phyloP scores from a whole-genome alignment of 208 protist genomes.

The Trypanosoma grayi region DNA sequence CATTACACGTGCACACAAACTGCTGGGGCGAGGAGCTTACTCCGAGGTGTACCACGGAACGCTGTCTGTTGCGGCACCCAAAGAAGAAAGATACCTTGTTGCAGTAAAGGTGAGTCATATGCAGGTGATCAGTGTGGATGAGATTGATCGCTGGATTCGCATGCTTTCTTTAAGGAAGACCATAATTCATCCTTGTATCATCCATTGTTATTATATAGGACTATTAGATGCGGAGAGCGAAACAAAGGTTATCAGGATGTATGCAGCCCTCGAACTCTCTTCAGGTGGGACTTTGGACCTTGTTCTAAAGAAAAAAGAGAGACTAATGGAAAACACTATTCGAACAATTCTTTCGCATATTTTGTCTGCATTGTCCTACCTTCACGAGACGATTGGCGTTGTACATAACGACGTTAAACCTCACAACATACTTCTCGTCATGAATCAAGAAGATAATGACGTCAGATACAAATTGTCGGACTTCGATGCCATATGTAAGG shows the following conservation, averaged over 20 bases:
- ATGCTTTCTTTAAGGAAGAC: slow-evolving; percentile 1
- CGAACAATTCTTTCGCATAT: slow-evolving; percentile 41
- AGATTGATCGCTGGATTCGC: slow-evolving; percentile 24
- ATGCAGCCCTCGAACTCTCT: slow-evolving; percentile 22
- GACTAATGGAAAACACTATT: slow-evolving; percentile 23
- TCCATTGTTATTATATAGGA: slow-evolving; percentile 19
- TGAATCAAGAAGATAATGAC: background rate
- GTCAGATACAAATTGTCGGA: slow-evolving; percentile 63
- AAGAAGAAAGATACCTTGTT: background rate
- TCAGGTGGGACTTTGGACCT: slow-evolving; percentile 23
- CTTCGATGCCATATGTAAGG: slow-evolving; percentile 28
- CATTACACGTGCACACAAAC: slow-evolving; percentile 8
- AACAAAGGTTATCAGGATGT: slow-evolving; percentile 8
- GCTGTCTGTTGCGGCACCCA: background rate
- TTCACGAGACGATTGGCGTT: slow-evolving; percentile 44
- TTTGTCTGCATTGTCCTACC: slow-evolving; percentile 37
- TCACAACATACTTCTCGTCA: slow-evolving; percentile 75
- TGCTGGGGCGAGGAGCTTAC: slow-evolving; percentile 20
- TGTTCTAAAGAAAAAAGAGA: slow-evolving; percentile 22
- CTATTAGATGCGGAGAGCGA: background rate
- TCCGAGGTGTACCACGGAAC: slow-evolving; percentile 22
- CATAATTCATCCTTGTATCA: slow-evolving; percentile 14
- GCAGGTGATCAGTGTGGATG: background rate
- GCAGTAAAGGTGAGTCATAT: slow-evolving; percentile 15
- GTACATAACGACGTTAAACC: slow-evolving; percentile 88